Conservation (phyloP, 2,329 filamentous ascomycete species). For the Allantophomopsis lycopodina region DNA sequence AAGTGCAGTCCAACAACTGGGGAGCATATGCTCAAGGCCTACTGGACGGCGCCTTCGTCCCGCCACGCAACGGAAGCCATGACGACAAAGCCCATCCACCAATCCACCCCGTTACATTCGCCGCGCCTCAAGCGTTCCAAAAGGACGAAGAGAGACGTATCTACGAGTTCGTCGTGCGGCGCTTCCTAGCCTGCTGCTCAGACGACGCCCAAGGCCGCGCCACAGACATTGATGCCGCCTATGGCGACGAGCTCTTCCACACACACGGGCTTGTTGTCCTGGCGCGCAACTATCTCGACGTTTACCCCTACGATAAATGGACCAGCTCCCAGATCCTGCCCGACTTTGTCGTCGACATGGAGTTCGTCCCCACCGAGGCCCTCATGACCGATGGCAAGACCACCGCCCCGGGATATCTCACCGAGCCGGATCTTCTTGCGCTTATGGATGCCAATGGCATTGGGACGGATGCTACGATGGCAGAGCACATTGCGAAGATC, state of each 20-base stretch:
- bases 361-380: constrained; percentile 78
- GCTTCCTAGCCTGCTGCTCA: constrained; percentile 91
- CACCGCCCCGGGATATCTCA: constrained; percentile 69
- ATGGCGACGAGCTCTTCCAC: constrained; percentile 71
- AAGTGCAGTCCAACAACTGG: constrained; percentile 66
- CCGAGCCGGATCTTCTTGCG: constrained; percentile 87
- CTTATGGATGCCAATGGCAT: constrained; percentile 99
- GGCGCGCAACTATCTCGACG: constrained; percentile 84
- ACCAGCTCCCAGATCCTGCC: constrained; percentile 76
- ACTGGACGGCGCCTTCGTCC: constrained; percentile 61
- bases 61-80: constrained; percentile 70
- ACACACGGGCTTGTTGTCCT: constrained; percentile 75
- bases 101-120: constrained; percentile 90
- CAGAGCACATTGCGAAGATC: constrained; percentile 94
- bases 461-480: constrained; percentile 97
- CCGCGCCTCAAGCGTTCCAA: constrained; percentile 42
- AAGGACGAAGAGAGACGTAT: constrained; percentile 59
- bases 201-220: constrained; percentile 81
- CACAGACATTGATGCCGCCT: constrained; percentile 73
- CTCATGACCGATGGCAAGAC: constrained; percentile 89
- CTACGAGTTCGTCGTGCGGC: constrained; percentile 84
- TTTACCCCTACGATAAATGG: constrained; percentile 96
- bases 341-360: constrained; percentile 64
- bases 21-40: constrained; percentile 67
- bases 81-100: constrained; percentile 97